These are phyloP conservation scores for Plasmodium malariae DNA, from an alignment of 169 alveolate genomes.

Conservation along the genomic window DNA sequence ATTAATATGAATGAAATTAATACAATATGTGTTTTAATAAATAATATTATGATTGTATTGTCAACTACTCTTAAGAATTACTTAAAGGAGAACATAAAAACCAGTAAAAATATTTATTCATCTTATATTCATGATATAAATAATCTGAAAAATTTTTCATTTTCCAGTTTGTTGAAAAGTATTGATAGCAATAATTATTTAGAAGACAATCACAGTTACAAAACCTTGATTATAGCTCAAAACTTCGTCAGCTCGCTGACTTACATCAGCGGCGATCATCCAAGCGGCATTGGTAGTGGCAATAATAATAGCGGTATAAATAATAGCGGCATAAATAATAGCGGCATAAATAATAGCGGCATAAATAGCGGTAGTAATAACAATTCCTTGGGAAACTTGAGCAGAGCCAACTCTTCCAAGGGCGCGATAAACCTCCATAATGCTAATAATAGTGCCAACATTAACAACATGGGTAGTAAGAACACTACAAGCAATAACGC, in stretches of 20 bases:
- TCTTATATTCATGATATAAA: conserved; percentile 42
- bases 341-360: not conserved
- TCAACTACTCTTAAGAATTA: conserved; percentile 37
- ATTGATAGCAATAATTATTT: conserved; percentile 51
- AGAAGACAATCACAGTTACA: conserved; percentile 21
- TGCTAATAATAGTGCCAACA: not conserved
- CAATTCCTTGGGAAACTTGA: not conserved
- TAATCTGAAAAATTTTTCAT: conserved; percentile 46
- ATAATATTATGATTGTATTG: conserved; percentile 39
- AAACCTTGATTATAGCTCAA: conserved; percentile 46
- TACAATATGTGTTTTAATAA: conserved; percentile 65
- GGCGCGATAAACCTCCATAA: too few species aligned
- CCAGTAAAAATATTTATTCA: conserved; percentile 36
- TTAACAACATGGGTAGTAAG: too few species aligned
- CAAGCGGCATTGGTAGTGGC: not conserved
- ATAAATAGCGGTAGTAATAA: not conserved
- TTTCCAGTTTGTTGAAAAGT: conserved; percentile 13
- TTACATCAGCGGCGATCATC: conserved; percentile 15
- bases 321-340: not conserved
- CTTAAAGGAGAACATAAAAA: conserved; percentile 53
- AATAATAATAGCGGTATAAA: not conserved
- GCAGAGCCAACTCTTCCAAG: not conserved
- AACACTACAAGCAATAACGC: not conserved
- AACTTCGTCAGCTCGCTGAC: conserved; percentile 26
- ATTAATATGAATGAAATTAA: conserved; percentile 71